Base-by-base conservation (phyloP, 2,329 filamentous ascomycete genomes). In the Aspergillus terreus region DNA sequence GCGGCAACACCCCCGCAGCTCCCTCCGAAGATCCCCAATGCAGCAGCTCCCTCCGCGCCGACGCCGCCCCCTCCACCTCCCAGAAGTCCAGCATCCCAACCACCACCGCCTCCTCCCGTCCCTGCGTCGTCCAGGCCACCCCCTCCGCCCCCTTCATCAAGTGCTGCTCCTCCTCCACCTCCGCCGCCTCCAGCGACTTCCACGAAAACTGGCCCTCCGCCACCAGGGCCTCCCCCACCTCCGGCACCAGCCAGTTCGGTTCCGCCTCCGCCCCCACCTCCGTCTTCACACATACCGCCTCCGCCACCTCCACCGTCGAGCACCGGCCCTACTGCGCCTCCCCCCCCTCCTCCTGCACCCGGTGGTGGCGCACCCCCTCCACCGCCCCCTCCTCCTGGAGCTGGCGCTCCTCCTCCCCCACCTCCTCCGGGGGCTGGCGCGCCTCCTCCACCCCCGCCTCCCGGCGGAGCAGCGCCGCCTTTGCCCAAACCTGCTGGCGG, bases 21-120 rank as follows among this genome's bases (percentile, higher is more conserved):
- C 49, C 74, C 75, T 40, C 73, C 71, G 25, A 71, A 72, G 58
- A 67, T 72, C 40, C 71, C 74, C 61, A 67, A 71, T 66, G 62
- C 60, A 48, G 51, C 27, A 30, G 27, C 27, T 30, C 27, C 61
- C 42, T 53, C 67, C 23, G 49, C 69, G 27, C 58, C 71, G 57
- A 74, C 73, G 32, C 77, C 75, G 48, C 66, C 78, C 12, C 87
- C 87, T 25, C 86, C 87, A 7, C 85, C 80, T 14, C 77, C 78
- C 41, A 56, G 57, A 49, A 59, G 58, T 14, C 57, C 57, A 10
- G 54, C 72, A 44, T 75, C 76, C 10, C 73, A 74, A 2, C 77
- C 76, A n/a, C 68, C 68, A 19, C 62, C 68, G 45, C 61, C 63
- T 30, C 66, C 67, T 14, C 52, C 65, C 52, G 61, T 67, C 56